Base-by-base conservation (phyloP, 2,329 filamentous ascomycete species). In the Thielaviopsis populi region DNA sequence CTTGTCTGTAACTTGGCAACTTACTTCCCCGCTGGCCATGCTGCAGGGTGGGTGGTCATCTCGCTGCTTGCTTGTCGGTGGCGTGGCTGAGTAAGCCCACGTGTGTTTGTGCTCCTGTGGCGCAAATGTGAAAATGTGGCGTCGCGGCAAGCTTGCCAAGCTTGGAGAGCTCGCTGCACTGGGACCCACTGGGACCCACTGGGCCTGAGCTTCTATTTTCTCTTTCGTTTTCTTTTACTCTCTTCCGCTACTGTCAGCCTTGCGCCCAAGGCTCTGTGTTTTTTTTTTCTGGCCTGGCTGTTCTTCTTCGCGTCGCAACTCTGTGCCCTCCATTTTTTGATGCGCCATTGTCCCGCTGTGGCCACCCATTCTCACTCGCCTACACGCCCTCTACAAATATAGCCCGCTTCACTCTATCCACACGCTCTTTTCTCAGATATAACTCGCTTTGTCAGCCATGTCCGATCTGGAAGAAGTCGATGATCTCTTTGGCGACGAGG, bases 401-500 rank as follows among this genome's bases (percentile, higher is more conserved):
- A 62, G 17, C 33, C 46, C 50, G 27, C 27, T 19, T 37, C 13
- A n/a, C 24, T 42, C 54, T 46, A 33, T 17, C 53, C 40, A 50
- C 8, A 50, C 46, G 11, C 2, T 7, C 22, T 4, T n/a, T n/a
- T n/a, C n/a, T n/a, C n/a, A n/a, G n/a, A 50, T 22, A 13, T 11
- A 8, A 22, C 10, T 17, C 15, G 11, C 24, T 19, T 22, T 37
- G 8, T 13, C 33, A 68, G 70, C 53, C 59, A 83, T 83, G 80
- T 83, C 80, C 19, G 75, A 81, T 64, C 80, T 83, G 64, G 79
- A 79, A 60, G 80, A 75, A 65, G 83, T 77, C 65, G 83, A 83
- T 70, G 83, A 85, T 70, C 77, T 85, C 56, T 85, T 86, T 67
- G 83, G 82, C 62, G 82, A 83, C 65, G 81, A 79, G 61, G 80